Conservation (phyloP, 2,329 filamentous ascomycete genomes). For the Chalaropsis thielavioides region DNA sequence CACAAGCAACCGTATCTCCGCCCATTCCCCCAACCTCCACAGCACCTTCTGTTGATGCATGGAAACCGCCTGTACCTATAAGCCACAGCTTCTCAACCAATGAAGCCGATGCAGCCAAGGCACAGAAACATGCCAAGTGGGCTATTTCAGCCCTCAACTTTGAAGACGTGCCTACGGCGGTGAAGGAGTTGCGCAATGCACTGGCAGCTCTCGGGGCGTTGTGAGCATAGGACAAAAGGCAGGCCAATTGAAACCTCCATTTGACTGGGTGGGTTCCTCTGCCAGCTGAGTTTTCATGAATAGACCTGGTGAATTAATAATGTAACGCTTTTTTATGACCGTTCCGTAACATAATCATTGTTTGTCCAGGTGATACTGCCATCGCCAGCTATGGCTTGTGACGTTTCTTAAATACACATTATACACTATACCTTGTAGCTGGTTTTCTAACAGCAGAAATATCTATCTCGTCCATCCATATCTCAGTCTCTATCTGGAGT, state of each 20-base stretch:
- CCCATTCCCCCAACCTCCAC: neutral
- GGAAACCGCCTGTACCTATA: neutral
- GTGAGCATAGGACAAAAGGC: constrained; percentile 20
- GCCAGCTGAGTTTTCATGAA: too few relatives aligned
- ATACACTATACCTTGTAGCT: neutral
- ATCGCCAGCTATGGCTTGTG: neutral
- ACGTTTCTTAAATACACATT: neutral
- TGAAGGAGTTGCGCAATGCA: constrained; percentile 68
- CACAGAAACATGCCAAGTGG: constrained; percentile 94
- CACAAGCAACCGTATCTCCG: constrained; percentile 20
- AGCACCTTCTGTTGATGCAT: neutral
- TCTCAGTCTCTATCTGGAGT: constrained; percentile 56
- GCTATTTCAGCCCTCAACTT: constrained; percentile 94
- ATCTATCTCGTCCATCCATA: constrained; percentile 22
- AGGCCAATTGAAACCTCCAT: neutral
- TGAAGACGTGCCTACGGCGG: constrained; percentile 81
- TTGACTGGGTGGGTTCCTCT: neutral
- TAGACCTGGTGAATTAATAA: neutral
- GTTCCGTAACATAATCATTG: neutral
- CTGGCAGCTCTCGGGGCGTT: constrained; percentile 52
- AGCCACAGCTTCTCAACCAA: constrained; percentile 14
- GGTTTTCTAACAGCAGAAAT: neutral
- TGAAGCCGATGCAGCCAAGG: constrained; percentile 52
- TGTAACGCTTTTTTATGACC: neutral
- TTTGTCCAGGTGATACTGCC: neutral